Evolutionary conservation across 208 protist genomes (phyloP).

Genomic region (Trypanosoma theileri): DNA sequence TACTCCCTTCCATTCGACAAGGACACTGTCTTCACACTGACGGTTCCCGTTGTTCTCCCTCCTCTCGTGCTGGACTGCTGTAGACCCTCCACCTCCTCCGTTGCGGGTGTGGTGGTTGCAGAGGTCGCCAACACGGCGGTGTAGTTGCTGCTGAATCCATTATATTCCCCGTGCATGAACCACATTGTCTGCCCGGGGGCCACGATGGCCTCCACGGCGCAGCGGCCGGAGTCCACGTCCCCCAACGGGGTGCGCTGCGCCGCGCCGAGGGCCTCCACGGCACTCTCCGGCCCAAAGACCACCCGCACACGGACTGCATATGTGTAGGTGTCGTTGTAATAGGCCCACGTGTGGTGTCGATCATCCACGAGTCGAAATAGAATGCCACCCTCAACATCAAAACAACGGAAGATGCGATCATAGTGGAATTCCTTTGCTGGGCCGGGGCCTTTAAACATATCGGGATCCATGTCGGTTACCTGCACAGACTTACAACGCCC

Average conservation of each 20-base stretch:
- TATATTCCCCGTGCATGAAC: constrained; percentile 84
- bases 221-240: constrained; percentile 50
- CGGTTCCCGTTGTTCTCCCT: too few species aligned
- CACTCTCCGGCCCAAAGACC: constrained; percentile 65
- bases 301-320: constrained; percentile 65
- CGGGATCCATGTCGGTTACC: constrained; percentile 33
- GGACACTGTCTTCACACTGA: too few species aligned
- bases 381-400: constrained; percentile 65
- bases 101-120: too few species aligned
- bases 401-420: constrained; percentile 62
- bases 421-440: constrained; percentile 38
- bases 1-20: background rate
- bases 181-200: constrained; percentile 49
- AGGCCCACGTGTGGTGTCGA: constrained; percentile 56
- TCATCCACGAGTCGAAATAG: constrained; percentile 76
- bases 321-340: constrained; percentile 76
- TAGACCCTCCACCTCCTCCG: too few species aligned
- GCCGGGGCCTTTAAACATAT: constrained; percentile 33
- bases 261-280: constrained; percentile 42
- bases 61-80: too few species aligned
- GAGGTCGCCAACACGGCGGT: constrained; percentile 43
- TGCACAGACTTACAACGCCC: background rate
- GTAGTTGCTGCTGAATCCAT: constrained; percentile 56
- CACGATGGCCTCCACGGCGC: constrained; percentile 43
- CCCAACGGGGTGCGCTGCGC: constrained; percentile 33